These are phyloP conservation scores for Synchytrium microbalum DNA, from an alignment of 371 early-diverging fungal species.

Conservation along the genomic window DNA sequence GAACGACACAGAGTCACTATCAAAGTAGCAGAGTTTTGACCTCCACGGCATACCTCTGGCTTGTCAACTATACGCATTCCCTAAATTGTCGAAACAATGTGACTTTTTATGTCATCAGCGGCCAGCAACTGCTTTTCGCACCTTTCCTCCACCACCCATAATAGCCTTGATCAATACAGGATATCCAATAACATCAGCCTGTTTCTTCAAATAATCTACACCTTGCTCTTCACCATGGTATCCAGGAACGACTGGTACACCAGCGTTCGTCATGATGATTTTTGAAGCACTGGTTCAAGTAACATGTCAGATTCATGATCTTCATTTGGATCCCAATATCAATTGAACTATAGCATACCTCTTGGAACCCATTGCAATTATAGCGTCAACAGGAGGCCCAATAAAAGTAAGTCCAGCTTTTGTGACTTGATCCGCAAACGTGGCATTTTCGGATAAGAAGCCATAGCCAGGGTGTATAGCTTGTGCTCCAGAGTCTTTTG, in stretches of 20 bases:
- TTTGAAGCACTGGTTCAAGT: conserved; percentile 84
- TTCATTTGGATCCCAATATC: background rate
- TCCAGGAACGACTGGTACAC: conserved; percentile 89
- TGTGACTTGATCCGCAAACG: conserved; percentile 69
- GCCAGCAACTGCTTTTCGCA: conserved; percentile 9
- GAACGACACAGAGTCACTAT: background rate
- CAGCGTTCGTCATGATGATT: conserved; percentile 79
- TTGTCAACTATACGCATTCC: conserved; percentile 82
- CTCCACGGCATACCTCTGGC: conserved; percentile 36
- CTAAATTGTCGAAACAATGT: conserved; percentile 12
- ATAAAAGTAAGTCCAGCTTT: conserved; percentile 67
- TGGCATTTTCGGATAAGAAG: conserved; percentile 88
- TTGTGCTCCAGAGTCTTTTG: conserved; percentile 70
- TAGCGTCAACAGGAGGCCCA: conserved; percentile 86
- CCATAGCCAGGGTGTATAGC: conserved; percentile 93
- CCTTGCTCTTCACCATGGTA: conserved; percentile 90
- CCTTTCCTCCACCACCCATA: conserved; percentile 97
- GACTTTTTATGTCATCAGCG: background rate
- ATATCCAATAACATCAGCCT: conserved; percentile 74
- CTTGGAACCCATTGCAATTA: conserved; percentile 92
- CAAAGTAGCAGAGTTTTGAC: conserved; percentile 1
- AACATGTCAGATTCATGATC: too few species aligned
- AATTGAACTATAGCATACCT: conserved; percentile 51
- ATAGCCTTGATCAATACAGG: conserved; percentile 95
- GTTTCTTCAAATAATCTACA: conserved; percentile 57